Base-by-base conservation (phyloP, 306 rosid species). In the Quercus engelmannii region DNA sequence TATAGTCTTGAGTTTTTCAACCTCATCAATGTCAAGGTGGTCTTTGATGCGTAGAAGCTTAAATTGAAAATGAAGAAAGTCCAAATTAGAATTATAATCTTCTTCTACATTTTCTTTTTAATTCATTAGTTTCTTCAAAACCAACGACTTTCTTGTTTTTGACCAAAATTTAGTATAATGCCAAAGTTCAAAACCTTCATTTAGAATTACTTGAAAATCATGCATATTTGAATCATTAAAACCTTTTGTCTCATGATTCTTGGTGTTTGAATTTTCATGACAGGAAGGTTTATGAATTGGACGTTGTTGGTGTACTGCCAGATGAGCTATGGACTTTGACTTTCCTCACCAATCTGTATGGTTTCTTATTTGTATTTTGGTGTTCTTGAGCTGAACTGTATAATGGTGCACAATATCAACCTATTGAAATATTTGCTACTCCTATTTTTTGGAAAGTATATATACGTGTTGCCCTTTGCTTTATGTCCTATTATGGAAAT, bases 251-350 rank as follows among this genome's bases (percentile, higher is more conserved):
- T 18, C 62, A 46, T 52, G 35, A 15, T 23, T 28, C 15, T 55
- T 28, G 14, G 63, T 58, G 77, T 49, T 58, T 1, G 11, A 15
- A 21, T 20, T 57, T 14, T 21, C 14, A 51, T 76, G 14, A 68
- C 92, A 94, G 98, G 91, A 88, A 74, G 83, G 92, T 89, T 68
- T 89, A 77, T 87, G 79, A 87, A 31, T 0, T 54, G 56, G 79
- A 87, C 49, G 87, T 85, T 74, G 73, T 63, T 38, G 89, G 93
- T 71, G 91, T 82, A 51, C 87, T 94, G 56, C 97, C 97, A 4
- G 82, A 84, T 4, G 97, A 89, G 83, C 80, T 92, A 31, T 90
- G 98, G 98, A 91, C 87, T 75, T 86, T 92, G 49, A 80, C 84
- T 25, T 85, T 35, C 78, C 96, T 94, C 76, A 80, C 80, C 85